These are phyloP conservation scores for Combretum micranthum DNA, from an alignment of 345 rosid species.

Conservation along the genomic window DNA sequence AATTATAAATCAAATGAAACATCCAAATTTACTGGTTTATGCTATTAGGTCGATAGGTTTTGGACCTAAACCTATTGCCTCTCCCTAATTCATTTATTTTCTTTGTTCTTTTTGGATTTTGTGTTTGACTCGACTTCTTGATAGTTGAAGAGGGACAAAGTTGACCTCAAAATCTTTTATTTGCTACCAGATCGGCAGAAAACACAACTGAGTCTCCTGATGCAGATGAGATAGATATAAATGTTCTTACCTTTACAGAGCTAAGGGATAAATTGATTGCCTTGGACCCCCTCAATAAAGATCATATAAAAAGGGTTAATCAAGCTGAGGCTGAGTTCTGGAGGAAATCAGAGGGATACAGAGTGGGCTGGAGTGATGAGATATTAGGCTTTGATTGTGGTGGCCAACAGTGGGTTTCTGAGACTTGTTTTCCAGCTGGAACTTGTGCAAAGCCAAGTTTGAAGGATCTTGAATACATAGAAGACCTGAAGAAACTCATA, in stretches of 20 bases:
- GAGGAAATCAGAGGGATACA: conserved; percentile 90
- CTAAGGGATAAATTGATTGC: conserved; percentile 84
- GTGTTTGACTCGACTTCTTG: neutral
- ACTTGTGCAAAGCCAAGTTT: conserved; percentile 70
- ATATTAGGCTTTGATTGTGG: conserved; percentile 97
- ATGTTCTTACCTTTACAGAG: conserved; percentile 78
- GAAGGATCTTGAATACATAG: conserved; percentile 89
- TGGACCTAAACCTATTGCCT: neutral
- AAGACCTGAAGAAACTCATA: conserved; percentile 70
- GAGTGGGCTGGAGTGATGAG: conserved; percentile 96
- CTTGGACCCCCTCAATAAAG: conserved; percentile 85
- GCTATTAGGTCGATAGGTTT: no score
- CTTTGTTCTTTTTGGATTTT: neutral
- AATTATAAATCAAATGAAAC: no score
- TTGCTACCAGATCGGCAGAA: conserved; percentile 41
- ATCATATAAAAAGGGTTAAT: conserved; percentile 67
- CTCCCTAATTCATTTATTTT: neutral
- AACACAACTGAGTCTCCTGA: conserved; percentile 34
- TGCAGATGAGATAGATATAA: conserved; percentile 40
- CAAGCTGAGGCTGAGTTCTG: conserved; percentile 93
- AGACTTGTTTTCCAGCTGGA: conserved; percentile 92
- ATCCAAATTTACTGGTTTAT: no score
- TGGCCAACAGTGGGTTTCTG: conserved; percentile 99
- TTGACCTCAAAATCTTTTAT: conserved; percentile 18
- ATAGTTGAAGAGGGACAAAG: neutral